These are phyloP conservation scores for Myriosclerotinia duriaeana DNA, from an alignment of 2,329 filamentous ascomycete species.

Conservation along the genomic window DNA sequence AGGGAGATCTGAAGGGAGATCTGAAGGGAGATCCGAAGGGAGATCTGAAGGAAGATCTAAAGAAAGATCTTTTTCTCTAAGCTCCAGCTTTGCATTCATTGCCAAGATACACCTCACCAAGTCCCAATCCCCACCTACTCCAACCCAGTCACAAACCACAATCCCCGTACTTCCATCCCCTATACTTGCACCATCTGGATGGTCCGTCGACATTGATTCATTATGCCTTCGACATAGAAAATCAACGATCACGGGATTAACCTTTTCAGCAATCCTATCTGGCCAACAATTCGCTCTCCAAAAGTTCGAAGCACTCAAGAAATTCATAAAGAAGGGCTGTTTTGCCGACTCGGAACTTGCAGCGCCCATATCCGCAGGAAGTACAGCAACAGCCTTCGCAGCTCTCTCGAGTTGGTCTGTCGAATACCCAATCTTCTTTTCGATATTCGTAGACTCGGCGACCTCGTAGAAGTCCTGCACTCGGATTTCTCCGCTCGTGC, in stretches of 20 bases:
- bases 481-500: constrained; percentile 69
- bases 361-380: constrained; percentile 44
- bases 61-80: constrained; percentile 37
- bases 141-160: constrained; percentile 92
- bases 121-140: constrained; percentile 85
- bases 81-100: constrained; percentile 74
- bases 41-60: not conserved
- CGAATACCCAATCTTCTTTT: constrained; percentile 74
- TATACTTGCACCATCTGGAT: constrained; percentile 42
- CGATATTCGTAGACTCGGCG: constrained; percentile 69
- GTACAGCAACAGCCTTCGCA: constrained; percentile 50
- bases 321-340: constrained; percentile 80
- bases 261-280: constrained; percentile 80
- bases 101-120: constrained; percentile 81
- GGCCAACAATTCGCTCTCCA: constrained; percentile 93
- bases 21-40: not conserved
- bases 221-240: constrained; percentile 59
- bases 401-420: constrained; percentile 76
- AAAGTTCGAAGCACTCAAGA: constrained; percentile 88
- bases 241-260: constrained; percentile 74
- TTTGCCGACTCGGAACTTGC: constrained; percentile 31
- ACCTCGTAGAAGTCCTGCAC: constrained; percentile 97
- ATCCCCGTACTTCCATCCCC: constrained; percentile 80
- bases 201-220: constrained; percentile 36
- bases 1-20: not conserved